phyloP scores from a whole-genome alignment of 306 rosid species.

The Ochetophila trinervis region DNA sequence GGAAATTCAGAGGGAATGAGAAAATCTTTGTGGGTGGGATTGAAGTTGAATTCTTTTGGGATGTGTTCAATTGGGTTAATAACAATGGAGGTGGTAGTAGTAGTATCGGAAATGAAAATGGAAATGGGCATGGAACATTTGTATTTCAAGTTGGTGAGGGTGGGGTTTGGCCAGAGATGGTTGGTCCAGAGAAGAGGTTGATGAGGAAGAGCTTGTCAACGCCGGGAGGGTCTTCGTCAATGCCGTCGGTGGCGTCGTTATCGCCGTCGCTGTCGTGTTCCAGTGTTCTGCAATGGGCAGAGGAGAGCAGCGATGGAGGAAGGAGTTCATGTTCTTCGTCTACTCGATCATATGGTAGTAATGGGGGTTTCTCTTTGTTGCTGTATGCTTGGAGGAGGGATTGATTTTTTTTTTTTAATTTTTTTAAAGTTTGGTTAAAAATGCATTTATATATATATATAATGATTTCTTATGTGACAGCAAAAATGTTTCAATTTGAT shows the following conservation, averaged over 20 bases:
- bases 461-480: not conserved
- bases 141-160: conserved; percentile 77
- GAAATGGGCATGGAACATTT: conserved; percentile 60
- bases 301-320: conserved; percentile 76
- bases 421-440: not conserved
- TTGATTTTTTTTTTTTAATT: conserved; percentile 17
- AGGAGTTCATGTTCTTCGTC: conserved; percentile 85
- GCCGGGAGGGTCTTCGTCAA: conserved; percentile 23
- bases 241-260: conserved; percentile 13
- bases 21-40: conserved; percentile 50
- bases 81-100: conserved; percentile 19
- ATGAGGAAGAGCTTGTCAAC: conserved; percentile 54
- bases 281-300: conserved; percentile 78
- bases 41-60: conserved; percentile 83
- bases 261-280: conserved; percentile 44
- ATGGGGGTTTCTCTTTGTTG: conserved; percentile 70
- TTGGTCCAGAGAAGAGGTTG: conserved; percentile 64
- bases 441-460: not conserved
- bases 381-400: conserved; percentile 74
- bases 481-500: conserved; percentile 4
- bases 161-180: conserved; percentile 74
- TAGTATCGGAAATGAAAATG: conserved; percentile 16
- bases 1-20: conserved; percentile 94
- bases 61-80: conserved; percentile 67
- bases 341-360: conserved; percentile 48